A percentile compares a stretch with the other conserved stretches of the same genome.
phyloP scores from a whole-genome alignment of 1,284 basidiomycete species.

The Cryptococcus neoformans region DNA sequence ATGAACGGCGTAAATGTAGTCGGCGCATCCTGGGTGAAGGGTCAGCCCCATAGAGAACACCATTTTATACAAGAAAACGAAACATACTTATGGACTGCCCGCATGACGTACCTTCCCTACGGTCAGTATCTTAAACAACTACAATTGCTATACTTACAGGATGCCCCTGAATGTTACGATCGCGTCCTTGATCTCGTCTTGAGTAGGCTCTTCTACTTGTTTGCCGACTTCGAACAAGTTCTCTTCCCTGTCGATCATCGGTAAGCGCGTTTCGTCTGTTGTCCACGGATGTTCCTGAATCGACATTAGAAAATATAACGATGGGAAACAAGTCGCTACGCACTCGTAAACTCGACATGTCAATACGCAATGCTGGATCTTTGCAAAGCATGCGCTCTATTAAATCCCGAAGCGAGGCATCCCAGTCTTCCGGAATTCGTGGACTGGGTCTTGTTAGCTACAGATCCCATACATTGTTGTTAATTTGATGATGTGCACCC shows the following conservation, averaged over 20 bases:
- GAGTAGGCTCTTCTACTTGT: constrained; percentile 49
- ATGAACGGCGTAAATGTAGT: constrained; percentile 19
- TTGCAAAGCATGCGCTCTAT: constrained; percentile 48
- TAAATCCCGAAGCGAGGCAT: constrained; percentile 39
- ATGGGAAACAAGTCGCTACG: constrained; percentile 8
- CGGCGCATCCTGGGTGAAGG: constrained; percentile 20
- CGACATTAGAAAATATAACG: background rate
- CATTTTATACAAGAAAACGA: background rate
- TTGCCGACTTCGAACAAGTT: constrained; percentile 48
- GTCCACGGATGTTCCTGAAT: constrained; percentile 50
- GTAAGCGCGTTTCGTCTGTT: constrained; percentile 39
- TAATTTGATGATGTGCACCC: constrained; percentile 12
- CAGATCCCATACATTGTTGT: background rate
- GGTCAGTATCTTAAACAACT: background rate
- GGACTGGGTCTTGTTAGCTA: constrained; percentile 22
- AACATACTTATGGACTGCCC: constrained; percentile 47
- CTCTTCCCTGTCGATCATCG: constrained; percentile 48
- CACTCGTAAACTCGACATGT: constrained; percentile 45
- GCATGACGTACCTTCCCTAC: constrained; percentile 40
- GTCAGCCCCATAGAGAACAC: background rate
- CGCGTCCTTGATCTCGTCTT: constrained; percentile 48
- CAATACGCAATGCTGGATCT: constrained; percentile 42
- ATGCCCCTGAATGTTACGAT: constrained; percentile 41
- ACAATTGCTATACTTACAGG: constrained; percentile 33
- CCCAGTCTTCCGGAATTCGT: constrained; percentile 44